Percentiles rank a stretch among this genome's conserved stretches.
phyloP scores from a whole-genome alignment of 345 rosid genomes.

The Melastoma malabathricum region DNA sequence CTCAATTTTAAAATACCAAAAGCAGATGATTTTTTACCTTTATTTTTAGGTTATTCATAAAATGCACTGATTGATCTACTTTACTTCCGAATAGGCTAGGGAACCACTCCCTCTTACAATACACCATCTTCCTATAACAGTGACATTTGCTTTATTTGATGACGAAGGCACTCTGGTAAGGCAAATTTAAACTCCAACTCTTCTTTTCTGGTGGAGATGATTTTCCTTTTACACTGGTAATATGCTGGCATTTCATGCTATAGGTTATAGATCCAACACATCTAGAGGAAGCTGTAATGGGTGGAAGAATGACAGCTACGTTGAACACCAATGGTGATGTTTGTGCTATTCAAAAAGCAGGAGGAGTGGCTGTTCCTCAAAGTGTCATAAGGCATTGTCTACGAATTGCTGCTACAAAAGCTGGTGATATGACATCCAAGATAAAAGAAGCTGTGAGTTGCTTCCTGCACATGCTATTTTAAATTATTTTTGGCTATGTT shows the following conservation, averaged over 20 bases:
- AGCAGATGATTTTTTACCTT: too few relatives aligned
- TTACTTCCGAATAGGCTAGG: constrained; percentile 32
- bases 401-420: constrained; percentile 40
- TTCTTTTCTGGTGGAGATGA: too few relatives aligned
- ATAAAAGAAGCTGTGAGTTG: constrained; percentile 53
- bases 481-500: not conserved
- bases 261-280: constrained; percentile 62
- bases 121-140: constrained; percentile 94
- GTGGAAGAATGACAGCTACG: constrained; percentile 82
- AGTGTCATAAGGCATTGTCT: constrained; percentile 54
- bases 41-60: too few relatives aligned
- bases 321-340: constrained; percentile 85
- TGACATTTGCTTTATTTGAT: constrained; percentile 73
- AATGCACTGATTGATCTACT: constrained; percentile 2
- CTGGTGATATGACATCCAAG: constrained; percentile 49
- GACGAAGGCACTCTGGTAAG: constrained; percentile 56
- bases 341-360: constrained; percentile 77
- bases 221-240: too few relatives aligned
- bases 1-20: too few relatives aligned
- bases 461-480: not conserved
- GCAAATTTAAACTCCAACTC: not conserved
- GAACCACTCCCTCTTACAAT: constrained; percentile 85
- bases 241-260: too few relatives aligned
- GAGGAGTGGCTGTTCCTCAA: constrained; percentile 51
- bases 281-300: constrained; percentile 77